Base-by-base conservation (phyloP, 1,284 basidiomycete genomes). In the Cryptococcus sp. region DNA sequence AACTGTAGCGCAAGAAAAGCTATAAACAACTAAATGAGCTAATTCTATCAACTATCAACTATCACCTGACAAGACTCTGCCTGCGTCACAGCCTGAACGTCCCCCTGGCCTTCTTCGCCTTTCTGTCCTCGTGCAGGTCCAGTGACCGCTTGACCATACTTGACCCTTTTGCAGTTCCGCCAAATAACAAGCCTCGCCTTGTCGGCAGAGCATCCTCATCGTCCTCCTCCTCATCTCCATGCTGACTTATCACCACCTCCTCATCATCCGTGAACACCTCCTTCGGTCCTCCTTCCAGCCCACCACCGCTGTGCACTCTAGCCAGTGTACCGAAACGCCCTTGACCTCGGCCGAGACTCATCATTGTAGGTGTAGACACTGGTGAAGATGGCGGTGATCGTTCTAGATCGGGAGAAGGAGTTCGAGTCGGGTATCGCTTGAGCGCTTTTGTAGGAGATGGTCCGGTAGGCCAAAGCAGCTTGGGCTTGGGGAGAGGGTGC, bases 401-500 rank as follows among this genome's bases (percentile, higher is more conserved):
- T 19, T 44, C 47, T 1, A 20, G 19, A 47, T 51, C 50, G 15
- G 61, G 52, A 13, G 56, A 55, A 1, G 58, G 53, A n/a, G 62
- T 58, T 7, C 60, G 11, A 7, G 35, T 31, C 20, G 25, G 25
- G n/a, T 55, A 41, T 5, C 41, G 22, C 15, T 54, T 60, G 17
- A 51, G 46, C 31, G 46, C 39, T 44, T 60, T 56, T 8, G 48
- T 46, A 8, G 54, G 58, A 6, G 58, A 47, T 3, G 62, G 59
- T 16, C 56, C 62, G 22, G 59, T 64, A 17, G 75, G 73, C 71
- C 72, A 77, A 1, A 77, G 60, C 0, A 77, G 65, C 35, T 65
- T 69, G 3, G 75, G 75, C 41, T 65, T 57, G 1, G 75, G 75
- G 49, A 69, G 65, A 3, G 74, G 75, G 60, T 75, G 70, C 5